These are phyloP conservation scores for Cadophora malorum DNA, from an alignment of 2,329 filamentous ascomycete genomes.

Conservation along the genomic window DNA sequence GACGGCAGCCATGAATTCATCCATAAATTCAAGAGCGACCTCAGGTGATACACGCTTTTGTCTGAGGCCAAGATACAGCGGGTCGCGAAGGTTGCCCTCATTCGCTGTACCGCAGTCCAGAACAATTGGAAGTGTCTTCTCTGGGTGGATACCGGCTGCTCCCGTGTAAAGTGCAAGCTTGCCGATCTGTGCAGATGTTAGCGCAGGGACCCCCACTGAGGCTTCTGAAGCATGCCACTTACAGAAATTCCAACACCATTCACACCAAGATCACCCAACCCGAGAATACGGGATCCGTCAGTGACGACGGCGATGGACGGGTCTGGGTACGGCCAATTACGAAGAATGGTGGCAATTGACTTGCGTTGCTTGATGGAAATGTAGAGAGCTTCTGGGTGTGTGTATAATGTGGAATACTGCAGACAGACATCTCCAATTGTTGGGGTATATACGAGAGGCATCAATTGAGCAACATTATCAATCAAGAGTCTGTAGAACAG, in stretches of 20 bases:
- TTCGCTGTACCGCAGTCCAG: constrained; percentile 72
- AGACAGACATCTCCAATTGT: constrained; percentile 96
- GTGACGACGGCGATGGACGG: constrained; percentile 98
- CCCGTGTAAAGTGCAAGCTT: constrained; percentile 96
- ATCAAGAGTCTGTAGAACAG: constrained; percentile 85
- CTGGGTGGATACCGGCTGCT: constrained; percentile 92
- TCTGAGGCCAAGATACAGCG: constrained; percentile 88
- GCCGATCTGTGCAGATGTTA: constrained; percentile 65
- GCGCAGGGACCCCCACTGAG: constrained; percentile 11
- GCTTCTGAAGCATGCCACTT: constrained; percentile 47
- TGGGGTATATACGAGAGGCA: constrained; percentile 85
- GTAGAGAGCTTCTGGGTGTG: constrained; percentile 93
- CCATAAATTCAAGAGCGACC: constrained; percentile 89
- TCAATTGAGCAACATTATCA: constrained; percentile 77
- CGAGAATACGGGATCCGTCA: constrained; percentile 90
- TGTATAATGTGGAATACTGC: constrained; percentile 95
- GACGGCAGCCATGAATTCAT: constrained; percentile 94
- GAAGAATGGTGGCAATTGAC: constrained; percentile 84
- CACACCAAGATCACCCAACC: constrained; percentile 92
- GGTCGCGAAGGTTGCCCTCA: constrained; percentile 69
- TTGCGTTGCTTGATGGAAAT: constrained; percentile 95
- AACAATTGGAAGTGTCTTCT: constrained; percentile 77
- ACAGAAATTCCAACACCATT: constrained; percentile 98
- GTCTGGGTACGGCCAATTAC: constrained; percentile 88
- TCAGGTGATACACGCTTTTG: constrained; percentile 78